Percentiles rank a stretch among this genome's conserved stretches.
These are phyloP conservation scores for Mycena citricolor DNA, from an alignment of 1,284 basidiomycete genomes.

Conservation along the genomic window DNA sequence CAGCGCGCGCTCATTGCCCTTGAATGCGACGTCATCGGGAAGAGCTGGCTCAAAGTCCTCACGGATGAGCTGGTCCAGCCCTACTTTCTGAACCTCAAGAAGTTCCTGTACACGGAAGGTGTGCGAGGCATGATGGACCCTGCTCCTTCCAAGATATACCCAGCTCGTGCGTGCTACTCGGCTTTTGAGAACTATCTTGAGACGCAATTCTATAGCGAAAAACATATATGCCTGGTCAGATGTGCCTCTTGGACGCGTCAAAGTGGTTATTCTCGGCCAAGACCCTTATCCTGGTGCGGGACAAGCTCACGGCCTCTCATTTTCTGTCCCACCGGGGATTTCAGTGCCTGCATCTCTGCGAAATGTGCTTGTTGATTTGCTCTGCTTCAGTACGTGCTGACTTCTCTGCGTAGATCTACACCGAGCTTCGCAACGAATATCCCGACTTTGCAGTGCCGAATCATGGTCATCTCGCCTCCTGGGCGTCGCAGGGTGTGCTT, in stretches of 20 bases:
- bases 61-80: conserved; percentile 72
- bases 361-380: conserved; percentile 52
- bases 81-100: conserved; percentile 73
- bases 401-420: conserved; percentile 68
- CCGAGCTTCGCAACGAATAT: conserved; percentile 82
- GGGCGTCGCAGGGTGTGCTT: conserved; percentile 89
- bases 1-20: conserved; percentile 58
- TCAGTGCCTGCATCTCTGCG: conserved; percentile 75
- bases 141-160: conserved; percentile 54
- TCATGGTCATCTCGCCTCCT: conserved; percentile 83
- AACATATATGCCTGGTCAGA: conserved; percentile 84
- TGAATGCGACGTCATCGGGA: conserved; percentile 71
- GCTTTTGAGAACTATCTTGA: too few relatives aligned
- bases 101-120: conserved; percentile 68
- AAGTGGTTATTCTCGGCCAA: conserved; percentile 80
- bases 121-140: conserved; percentile 53
- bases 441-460: conserved; percentile 77
- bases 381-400: background rate
- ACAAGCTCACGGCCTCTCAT: conserved; percentile 81
- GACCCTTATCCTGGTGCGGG: conserved; percentile 71
- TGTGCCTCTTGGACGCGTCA: conserved; percentile 75
- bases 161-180: conserved; percentile 50
- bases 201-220: conserved; percentile 48
- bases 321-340: conserved; percentile 81
- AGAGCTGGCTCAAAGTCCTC: conserved; percentile 74